Evolutionary conservation across 371 early-diverging fungal genomes (phyloP).

Genomic region (Dichotomocladium elegans): DNA sequence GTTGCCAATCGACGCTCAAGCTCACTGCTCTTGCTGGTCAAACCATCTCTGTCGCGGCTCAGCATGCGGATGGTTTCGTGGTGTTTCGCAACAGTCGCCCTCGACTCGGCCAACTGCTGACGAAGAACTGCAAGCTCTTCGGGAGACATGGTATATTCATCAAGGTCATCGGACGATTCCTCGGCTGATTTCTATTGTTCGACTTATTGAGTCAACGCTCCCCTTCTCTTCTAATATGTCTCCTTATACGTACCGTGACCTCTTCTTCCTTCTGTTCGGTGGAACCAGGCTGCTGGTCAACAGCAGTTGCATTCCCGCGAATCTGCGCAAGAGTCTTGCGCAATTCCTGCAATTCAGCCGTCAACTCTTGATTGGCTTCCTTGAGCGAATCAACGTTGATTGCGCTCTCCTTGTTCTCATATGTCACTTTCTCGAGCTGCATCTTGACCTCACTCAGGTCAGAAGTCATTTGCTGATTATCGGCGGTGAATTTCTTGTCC

Average conservation of each 20-base stretch:
- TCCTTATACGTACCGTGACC: slow-evolving; percentile 65
- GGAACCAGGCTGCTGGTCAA: slow-evolving; percentile 41
- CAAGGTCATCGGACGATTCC: slow-evolving; percentile 4
- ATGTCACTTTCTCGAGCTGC: slow-evolving; percentile 79
- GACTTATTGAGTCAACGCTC: background rate
- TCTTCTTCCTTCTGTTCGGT: slow-evolving; percentile 73
- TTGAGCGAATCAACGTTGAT: slow-evolving; percentile 80
- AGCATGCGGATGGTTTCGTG: slow-evolving; percentile 66
- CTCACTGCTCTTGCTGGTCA: slow-evolving; percentile 65
- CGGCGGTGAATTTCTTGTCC: slow-evolving; percentile 48
- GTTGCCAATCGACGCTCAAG: slow-evolving; percentile 68
- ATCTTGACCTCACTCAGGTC: slow-evolving; percentile 71
- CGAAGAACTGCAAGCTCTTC: slow-evolving; percentile 78
- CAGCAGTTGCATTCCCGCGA: slow-evolving; percentile 61
- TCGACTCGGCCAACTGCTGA: slow-evolving; percentile 72
- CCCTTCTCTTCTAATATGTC: slow-evolving; percentile 14
- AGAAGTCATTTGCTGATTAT: slow-evolving; percentile 67
- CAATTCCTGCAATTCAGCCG: slow-evolving; percentile 62
- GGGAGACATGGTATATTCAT: slow-evolving; percentile 23
- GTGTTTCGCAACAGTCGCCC: slow-evolving; percentile 63
- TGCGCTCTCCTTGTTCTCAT: slow-evolving; percentile 80
- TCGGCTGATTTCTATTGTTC: background rate
- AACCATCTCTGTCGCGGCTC: slow-evolving; percentile 54
- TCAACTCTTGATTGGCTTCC: slow-evolving; percentile 74
- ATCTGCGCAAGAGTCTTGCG: slow-evolving; percentile 55